Base-by-base conservation (phyloP, 257 asterid species). In the Nicotiana tabacum region DNA sequence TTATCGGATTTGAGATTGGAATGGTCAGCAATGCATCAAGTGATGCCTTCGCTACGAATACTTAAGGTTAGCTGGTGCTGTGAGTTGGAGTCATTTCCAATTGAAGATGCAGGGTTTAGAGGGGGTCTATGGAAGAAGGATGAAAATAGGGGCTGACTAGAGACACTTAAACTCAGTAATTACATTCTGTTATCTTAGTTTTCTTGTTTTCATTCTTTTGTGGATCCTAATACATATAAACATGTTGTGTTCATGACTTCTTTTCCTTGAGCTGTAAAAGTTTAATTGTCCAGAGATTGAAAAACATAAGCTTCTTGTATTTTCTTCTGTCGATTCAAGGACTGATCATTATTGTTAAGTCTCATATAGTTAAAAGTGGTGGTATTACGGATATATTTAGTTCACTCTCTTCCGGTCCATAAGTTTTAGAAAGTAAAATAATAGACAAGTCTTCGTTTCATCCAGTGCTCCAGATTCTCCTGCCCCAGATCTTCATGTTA, bases 41-140 rank as follows among this genome's bases (percentile, higher is more conserved):
- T 79, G 37, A 84, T 82, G 89, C 89, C 89, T 65, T 72, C 84
- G 12, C 33, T 87, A 77, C 84, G 78, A 82, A 78, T 81, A 39
- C 60, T 87, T 68, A 78, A 80, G 56, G 84, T 85, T 48, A 84
- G 89, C 58, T 87, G 89, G 89, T 87, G 89, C 43, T 86, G 86
- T 7, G 87, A 84, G 82, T 64, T 84, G 1, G 86, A 82, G 57
- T 66, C 84, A 5, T 83, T 84, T 78, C 89, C 87, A 24, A 65
- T 84, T 79, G 87, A 87, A 58, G 86, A 87, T 78, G 89, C 83
- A 48, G 87, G 86, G 37, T 87, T 87, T 37, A 87, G 86, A 82
- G 89, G 89, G 6, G 86, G 89, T 2, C 46, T 48, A 29, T 87
- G 87, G 89, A 84, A 72, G 81, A 87, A 64, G 74, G 84, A 80